Base-by-base conservation (phyloP, 192 early-diverging fungal genomes). In the Coemansia sp. region DNA sequence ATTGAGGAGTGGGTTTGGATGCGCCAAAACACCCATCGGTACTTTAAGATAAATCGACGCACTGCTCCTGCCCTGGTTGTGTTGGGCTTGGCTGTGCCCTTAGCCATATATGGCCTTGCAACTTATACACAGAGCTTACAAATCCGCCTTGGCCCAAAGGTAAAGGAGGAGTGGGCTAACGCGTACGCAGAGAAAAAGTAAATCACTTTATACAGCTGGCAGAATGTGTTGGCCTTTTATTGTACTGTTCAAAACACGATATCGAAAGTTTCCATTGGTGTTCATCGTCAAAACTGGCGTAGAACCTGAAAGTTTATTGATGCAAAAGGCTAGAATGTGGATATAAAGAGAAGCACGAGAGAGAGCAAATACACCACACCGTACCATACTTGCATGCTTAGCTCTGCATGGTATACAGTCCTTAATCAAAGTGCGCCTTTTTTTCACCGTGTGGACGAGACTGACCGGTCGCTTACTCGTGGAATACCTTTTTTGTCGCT, bases 1-100 rank as follows among this genome's bases (percentile, higher is more conserved):
- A 82, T 82, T 56, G 80, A 82, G 70, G 75, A 78, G 41, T 82
- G 80, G 80, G 55, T 74, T 33, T 82, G 75, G 75, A 78, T 82
- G 80, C 75, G 80, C 61, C 69, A 76, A 33, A 82, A 76, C 63
- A 78, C 80, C 0, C 68, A 82, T 48, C 60, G 69, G 55, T 78
- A 82, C 80, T 82, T 82, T 67, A 81, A 76, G 57, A 67, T 81
- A 41, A 81, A 73, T 65, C 42, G 71, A 19, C 70, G 65, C 69
- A 81, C 79, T 0, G 71, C 79, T 38, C 79, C 79, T 2, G 62
- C 70, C 0, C 67, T 81, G 56, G 14, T 81, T 29, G 52, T 55
- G n/a, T 64, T 81, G 74, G 70, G 79, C 15, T 56, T 81, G 10
- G 55, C 72, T 46, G 59, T 81, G 11, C 79, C 79, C 4, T 70